phyloP scores from a whole-genome alignment of 2,329 filamentous ascomycete genomes.

The Hypoxylon sp. region DNA sequence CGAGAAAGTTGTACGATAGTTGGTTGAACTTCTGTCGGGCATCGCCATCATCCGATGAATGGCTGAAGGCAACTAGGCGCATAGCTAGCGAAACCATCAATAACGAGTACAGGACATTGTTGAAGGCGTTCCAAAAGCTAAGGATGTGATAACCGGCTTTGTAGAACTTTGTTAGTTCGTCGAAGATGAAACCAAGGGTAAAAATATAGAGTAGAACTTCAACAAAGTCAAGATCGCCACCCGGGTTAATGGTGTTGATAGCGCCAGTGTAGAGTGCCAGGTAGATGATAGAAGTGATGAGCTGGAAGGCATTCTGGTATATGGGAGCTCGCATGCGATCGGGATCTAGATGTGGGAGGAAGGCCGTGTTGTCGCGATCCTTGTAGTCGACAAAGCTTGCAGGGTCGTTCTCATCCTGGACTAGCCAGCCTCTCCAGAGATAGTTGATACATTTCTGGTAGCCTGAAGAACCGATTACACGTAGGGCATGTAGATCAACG shows the following conservation, averaged over 20 bases:
- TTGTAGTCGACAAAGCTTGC: conserved; percentile 91
- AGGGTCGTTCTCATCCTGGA: conserved; percentile 94
- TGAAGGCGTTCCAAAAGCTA: conserved; percentile 98
- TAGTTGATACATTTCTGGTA: conserved; percentile 97
- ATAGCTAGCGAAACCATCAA: conserved; percentile 83
- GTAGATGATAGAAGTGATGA: conserved; percentile 87
- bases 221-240: conserved; percentile 85
- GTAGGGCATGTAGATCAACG: conserved; percentile 90
- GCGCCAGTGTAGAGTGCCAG: conserved; percentile 88
- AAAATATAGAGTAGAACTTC: conserved; percentile 91
- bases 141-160: conserved; percentile 94
- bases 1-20: conserved; percentile 93
- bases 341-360: conserved; percentile 88
- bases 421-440: conserved; percentile 95
- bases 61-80: conserved; percentile 82
- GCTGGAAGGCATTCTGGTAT: conserved; percentile 92
- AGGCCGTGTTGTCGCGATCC: conserved; percentile 82
- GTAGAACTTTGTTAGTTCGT: conserved; percentile 90
- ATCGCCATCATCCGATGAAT: conserved; percentile 64
- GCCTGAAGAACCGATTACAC: conserved; percentile 90
- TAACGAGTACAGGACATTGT: conserved; percentile 83
- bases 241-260: conserved; percentile 93
- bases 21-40: conserved; percentile 78
- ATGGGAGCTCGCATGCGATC: conserved; percentile 93
- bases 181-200: conserved; percentile 89